Evolutionary conservation across 345 rosid genomes (phyloP), one percentile per base, ranked within the genome.

Genomic region (Eucalyptus pauciflora): DNA sequence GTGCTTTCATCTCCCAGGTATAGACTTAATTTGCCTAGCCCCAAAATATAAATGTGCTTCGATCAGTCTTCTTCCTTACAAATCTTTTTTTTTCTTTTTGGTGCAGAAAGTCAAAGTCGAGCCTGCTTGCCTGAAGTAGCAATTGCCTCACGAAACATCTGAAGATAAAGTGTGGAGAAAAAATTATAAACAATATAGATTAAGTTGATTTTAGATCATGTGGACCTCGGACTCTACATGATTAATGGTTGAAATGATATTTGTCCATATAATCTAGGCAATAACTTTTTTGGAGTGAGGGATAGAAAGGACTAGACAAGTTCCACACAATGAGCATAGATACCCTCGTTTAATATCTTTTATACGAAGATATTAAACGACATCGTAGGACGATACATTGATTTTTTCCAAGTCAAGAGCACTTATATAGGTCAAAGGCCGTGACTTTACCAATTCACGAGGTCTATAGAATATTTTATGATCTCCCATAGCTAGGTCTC

Each of bases 161-260:
- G 7, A 71, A 33, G 45, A 37, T 5, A 4, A 71, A 71, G 13
- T 71, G 46, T 33, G 22, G 80, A 18, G 9, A 33, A 69, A 31
- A 69, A 4, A 13, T 1, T 33, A 69, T 33, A 33, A 33, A 69
- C 43, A 41, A 11, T 15, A 20, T 17, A 17, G 13, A 33, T 69
- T 20, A 69, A 33, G 6, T 33, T 33, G 4, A 69, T 37, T 69
- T 33, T 7, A 71, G 12, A 71, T 71, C 45, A 71, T 22, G 13
- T 9, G 24, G 24, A 18, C 2, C 24, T 17, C 0, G 6, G 25
- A 4, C 2, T 33, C 7, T 8, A 69, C 81, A 2, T 16, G 33
- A 67, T 67, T 33, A 67, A 67, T 16, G 79, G 8, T 31, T 16
- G 22, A 31, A 18, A 67, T 31, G 43, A 67, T 31, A 67, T 31